Evolutionary conservation across 345 rosid species (phyloP).

Genomic region (Eutrema heterophyllum): DNA sequence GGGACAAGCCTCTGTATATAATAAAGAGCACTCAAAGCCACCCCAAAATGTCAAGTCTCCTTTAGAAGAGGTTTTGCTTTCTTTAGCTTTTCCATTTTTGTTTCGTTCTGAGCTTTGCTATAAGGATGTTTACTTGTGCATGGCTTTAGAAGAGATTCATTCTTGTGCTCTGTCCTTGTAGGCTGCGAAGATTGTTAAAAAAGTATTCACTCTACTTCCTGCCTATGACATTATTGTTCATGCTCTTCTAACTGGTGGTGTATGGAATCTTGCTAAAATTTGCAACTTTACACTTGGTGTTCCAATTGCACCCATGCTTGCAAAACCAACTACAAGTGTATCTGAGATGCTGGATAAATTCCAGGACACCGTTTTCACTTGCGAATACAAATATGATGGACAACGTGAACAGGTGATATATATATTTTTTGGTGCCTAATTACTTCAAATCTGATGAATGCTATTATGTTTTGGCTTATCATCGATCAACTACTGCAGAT

Average conservation of each 20-base stretch:
- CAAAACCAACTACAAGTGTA: slow-evolving; percentile 77
- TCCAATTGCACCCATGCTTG: slow-evolving; percentile 91
- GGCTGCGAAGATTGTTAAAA: slow-evolving; percentile 85
- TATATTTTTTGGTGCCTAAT: not conserved
- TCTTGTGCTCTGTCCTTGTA: slow-evolving; percentile 26
- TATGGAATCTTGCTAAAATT: slow-evolving; percentile 73
- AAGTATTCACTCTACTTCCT: slow-evolving; percentile 79
- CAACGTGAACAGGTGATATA: slow-evolving; percentile 84
- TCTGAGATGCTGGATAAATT: slow-evolving; percentile 69
- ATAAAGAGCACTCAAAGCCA: slow-evolving; percentile 62
- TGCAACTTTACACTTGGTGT: slow-evolving; percentile 69
- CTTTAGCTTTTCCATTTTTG: not conserved
- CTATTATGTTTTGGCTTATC: not conserved
- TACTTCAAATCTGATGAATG: not conserved
- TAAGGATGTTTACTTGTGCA: no score
- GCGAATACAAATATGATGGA: slow-evolving; percentile 94
- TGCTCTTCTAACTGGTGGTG: slow-evolving; percentile 65
- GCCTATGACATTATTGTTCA: slow-evolving; percentile 77
- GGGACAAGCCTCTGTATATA: slow-evolving; percentile 81
- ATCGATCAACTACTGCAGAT: slow-evolving; percentile 40
- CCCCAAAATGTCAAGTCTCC: slow-evolving; percentile 58
- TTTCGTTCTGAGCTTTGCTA: no score
- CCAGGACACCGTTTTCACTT: slow-evolving; percentile 63
- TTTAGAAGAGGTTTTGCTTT: slow-evolving; percentile 58
- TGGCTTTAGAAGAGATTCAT: not conserved